Base-by-base conservation (phyloP, 345 rosid genomes). In the Gossypium anomalum region DNA sequence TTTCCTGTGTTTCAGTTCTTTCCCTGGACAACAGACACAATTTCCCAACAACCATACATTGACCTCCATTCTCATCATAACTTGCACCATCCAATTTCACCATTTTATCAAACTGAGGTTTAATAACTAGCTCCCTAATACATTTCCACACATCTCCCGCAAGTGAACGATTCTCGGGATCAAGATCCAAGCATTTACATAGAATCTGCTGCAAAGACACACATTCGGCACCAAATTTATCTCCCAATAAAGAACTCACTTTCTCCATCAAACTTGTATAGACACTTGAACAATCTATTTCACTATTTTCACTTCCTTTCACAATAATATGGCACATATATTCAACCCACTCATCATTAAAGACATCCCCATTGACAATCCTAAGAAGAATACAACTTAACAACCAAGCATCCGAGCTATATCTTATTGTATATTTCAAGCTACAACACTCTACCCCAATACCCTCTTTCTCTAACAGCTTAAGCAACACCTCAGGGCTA, bases 341-440 rank as follows among this genome's bases (percentile, higher is more conserved):
- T 76, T 73, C 86, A 84, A 49, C 76, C 61, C 86, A 68, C 79
- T 74, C 86, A 60, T 79, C 78, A 34, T 73, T 70, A 73, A 89
- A 87, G 59, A 63, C 70, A 23, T 82, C 79, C 41, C 96, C 96
- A 71, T 84, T 48, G 77, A 87, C 84, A 78, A 89, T 78, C 78
- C 82, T 70, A 76, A 89, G 78, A 74, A 92, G 79, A 82, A 87
- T 71, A 79, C 87, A 89, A 74, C 87, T 88, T 76, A 92, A 75
- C 70, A 90, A 66, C 98, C 95, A 94, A 66, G 89, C 90, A 84
- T 94, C 97, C 15, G 93, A 85, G 60, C 80, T 71, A 81, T 52
- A 77, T 9, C 81, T 82, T 70, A 82, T 78, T 2, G 81, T 14
- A 84, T 72, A 61, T 34, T 29, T 60, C 34, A 66, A 80, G 82